Evolutionary conservation across 768 basidiomycete genomes (phyloP).

Genomic region (Lactarius akahatsu): DNA sequence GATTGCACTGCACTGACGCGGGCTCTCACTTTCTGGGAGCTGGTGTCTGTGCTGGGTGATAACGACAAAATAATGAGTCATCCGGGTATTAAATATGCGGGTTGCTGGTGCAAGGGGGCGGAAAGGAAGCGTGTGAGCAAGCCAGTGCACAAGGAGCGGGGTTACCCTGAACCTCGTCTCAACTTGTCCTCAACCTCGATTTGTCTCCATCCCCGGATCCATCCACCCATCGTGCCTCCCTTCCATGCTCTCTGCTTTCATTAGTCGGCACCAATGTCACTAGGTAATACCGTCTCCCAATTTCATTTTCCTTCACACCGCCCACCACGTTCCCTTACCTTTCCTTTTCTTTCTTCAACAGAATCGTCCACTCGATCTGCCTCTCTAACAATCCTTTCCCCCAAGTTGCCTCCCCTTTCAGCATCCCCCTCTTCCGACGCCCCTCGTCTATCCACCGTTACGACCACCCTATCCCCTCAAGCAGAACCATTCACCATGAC

Average conservation of each 20-base stretch:
- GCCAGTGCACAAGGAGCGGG: background rate
- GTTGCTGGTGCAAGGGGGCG: background rate
- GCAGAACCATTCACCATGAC: slow-evolving; percentile 27
- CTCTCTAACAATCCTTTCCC: slow-evolving; percentile 20
- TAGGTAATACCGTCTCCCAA: slow-evolving; percentile 15
- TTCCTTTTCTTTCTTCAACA: slow-evolving; percentile 6
- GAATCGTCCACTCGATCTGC: slow-evolving; percentile 22
- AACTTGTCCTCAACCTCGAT: background rate
- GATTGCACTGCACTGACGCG: too few species aligned
- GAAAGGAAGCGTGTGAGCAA: slow-evolving; percentile 2
- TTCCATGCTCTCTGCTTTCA: slow-evolving; percentile 11
- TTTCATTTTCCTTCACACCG: slow-evolving; percentile 13
- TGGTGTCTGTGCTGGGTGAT: background rate
- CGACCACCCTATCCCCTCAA: slow-evolving; percentile 25
- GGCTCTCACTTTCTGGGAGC: background rate
- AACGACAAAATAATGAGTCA: background rate
- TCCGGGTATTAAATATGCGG: background rate
- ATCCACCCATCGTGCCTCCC: background rate
- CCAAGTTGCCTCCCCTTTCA: slow-evolving; percentile 12
- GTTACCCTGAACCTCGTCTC: slow-evolving; percentile 21
- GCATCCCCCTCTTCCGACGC: slow-evolving; percentile 18
- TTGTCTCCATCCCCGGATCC: background rate
- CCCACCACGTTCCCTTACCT: slow-evolving; percentile 11
- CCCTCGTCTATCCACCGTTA: slow-evolving; percentile 13
- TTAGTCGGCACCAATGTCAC: slow-evolving; percentile 22